These are phyloP conservation scores for Diospyros lotus DNA, from an alignment of 148 eudicot species.

Conservation along the genomic window DNA sequence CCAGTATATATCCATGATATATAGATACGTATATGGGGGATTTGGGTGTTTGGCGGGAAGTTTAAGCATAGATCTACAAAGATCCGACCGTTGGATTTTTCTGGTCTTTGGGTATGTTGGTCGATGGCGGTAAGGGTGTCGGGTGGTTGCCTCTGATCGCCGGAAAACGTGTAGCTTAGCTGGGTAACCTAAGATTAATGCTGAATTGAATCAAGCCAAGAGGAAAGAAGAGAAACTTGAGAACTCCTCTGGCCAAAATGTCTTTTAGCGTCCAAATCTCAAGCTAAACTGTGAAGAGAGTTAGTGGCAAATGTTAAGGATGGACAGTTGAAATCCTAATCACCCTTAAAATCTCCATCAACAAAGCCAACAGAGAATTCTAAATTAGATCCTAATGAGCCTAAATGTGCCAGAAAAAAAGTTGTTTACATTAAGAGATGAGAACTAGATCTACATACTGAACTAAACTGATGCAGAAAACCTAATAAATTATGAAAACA, in stretches of 20 bases:
- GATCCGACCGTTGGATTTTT: too few species aligned
- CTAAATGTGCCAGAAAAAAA: slow-evolving; percentile 14
- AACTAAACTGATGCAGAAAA: slow-evolving; percentile 14
- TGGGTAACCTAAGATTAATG: background rate
- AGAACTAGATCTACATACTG: slow-evolving; percentile 13
- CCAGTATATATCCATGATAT: too few species aligned
- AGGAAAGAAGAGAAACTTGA: background rate
- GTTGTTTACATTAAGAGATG: slow-evolving; percentile 17
- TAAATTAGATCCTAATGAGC: slow-evolving; percentile 28
- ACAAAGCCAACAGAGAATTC: slow-evolving; percentile 30
- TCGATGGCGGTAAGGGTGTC: too few species aligned
- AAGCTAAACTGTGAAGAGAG: slow-evolving; percentile 39
- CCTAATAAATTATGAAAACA: slow-evolving; percentile 13
- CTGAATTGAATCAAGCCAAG: background rate
- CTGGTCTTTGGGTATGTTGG: too few species aligned
- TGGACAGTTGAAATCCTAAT: slow-evolving; percentile 32
- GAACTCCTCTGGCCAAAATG: slow-evolving; percentile 23
- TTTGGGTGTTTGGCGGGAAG: too few species aligned
- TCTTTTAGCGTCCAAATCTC: slow-evolving; percentile 43
- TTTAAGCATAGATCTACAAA: too few species aligned
- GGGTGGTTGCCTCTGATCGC: too few species aligned
- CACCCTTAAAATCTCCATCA: slow-evolving; percentile 46
- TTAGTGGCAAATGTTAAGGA: slow-evolving; percentile 38
- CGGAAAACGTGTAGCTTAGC: too few species aligned
- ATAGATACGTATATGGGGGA: too few species aligned